phyloP scores from a whole-genome alignment of 345 rosid species.

The Bruguiera parviflora region DNA sequence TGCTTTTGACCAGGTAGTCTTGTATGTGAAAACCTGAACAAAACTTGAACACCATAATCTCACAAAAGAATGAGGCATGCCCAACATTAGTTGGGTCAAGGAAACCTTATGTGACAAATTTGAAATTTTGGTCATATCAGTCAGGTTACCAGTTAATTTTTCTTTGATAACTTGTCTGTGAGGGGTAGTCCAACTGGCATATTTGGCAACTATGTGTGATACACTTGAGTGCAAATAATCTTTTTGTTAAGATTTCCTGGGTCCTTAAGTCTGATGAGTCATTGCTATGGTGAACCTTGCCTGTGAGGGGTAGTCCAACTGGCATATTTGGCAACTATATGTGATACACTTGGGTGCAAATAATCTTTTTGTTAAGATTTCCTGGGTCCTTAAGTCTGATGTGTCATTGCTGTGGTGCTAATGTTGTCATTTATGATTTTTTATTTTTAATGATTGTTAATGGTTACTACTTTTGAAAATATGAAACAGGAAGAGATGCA shows the following conservation, averaged over 20 bases:
- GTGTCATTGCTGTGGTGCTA: not conserved
- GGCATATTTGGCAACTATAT: not conserved
- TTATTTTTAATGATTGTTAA: not conserved
- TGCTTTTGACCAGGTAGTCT: no score
- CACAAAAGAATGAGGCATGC: no score
- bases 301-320: no score
- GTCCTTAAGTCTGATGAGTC: not conserved
- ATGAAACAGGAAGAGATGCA: conserved; percentile 76
- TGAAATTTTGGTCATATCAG: no score
- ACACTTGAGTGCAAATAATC: not conserved
- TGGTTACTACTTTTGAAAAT: conserved; percentile 10
- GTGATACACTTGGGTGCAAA: not conserved
- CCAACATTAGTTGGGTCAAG: no score
- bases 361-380: not conserved
- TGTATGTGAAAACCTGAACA: no score
- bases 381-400: not conserved
- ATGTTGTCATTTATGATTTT: not conserved
- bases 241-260: not conserved
- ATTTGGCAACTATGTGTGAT: not conserved
- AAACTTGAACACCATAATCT: no score
- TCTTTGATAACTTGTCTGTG: not conserved
- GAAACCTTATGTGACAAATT: no score
- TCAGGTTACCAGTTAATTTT: no score
- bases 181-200: not conserved
- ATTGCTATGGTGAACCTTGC: not conserved